Base-by-base conservation (phyloP, 1,284 basidiomycete species). In the Puccinia triticina region DNA sequence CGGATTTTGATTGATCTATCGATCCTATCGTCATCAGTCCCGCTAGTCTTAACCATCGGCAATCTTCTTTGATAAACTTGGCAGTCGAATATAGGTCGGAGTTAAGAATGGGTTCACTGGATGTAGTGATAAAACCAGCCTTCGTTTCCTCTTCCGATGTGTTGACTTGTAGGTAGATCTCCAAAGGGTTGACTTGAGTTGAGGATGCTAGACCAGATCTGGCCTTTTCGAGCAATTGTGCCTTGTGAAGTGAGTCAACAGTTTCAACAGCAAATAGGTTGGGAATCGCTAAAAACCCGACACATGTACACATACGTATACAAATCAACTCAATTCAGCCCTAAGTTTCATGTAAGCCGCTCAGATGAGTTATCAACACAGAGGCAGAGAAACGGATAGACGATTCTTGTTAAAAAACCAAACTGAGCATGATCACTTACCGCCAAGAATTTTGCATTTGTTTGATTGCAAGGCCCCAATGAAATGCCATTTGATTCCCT, bases 21-120 rank as follows among this genome's bases (percentile, higher is more conserved):
- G 94, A 91, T 1, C 97, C 96, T 85, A 99, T 99, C 0, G 96
- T 98, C 96, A 99, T 99, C 57, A 99, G 88, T 4, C 96, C 97
- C 61, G 91, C 90, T 2, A 99, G 88, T 26, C 89, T 90, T 50
- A 99, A 89, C 26, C 88, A 89, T 0, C 93, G 92, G 86, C 96
- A 99, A 43, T 89, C 87, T 0, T 88, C 87, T 82, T 96, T 86
- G 86, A 99, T 89, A 85, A 93, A 91, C 64, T 87, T 88, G 0
- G 93, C 95, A 23, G 98, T 90, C 71, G 89, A 87, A 50, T 90
- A 87, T 37, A 95, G 88, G 43, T 92, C 91, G 1, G 90, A 84
- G 12, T 83, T 72, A 23, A 61, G 61, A 11, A 77, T 80, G 18
- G 84, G 87, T n/a, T 85, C 83, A 0, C 83, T 79, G 5, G 82